Conservation (phyloP, 2,329 filamentous ascomycete genomes). For the Diplodia sapinea region DNA sequence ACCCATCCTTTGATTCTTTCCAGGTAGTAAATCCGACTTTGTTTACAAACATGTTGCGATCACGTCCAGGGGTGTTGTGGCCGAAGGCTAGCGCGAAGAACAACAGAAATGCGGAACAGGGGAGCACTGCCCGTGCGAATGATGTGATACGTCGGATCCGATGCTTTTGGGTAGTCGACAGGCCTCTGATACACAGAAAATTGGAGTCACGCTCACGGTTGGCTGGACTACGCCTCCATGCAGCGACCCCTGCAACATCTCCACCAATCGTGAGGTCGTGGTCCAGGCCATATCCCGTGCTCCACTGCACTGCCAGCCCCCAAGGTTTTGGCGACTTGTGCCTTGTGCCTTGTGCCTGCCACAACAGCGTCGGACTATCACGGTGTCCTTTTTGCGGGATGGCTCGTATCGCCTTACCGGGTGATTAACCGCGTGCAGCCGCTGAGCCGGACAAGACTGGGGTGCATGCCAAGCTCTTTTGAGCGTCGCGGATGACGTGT, state of each 20-base stretch:
- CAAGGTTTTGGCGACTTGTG: background rate
- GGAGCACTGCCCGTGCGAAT: no score
- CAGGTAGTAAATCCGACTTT: background rate
- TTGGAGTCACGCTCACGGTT: background rate
- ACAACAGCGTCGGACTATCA: background rate
- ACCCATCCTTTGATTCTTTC: constrained; percentile 13
- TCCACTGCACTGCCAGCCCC: background rate
- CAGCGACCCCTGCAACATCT: background rate
- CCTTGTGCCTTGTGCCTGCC: background rate
- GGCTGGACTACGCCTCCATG: background rate
- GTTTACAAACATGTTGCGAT: background rate
- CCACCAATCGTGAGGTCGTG: background rate
- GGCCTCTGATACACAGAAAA: background rate
- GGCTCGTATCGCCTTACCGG: constrained; percentile 17
- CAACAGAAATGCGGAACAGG: no score
- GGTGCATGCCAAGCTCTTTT: constrained; percentile 28
- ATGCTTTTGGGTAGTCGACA: background rate
- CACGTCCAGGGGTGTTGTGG: background rate
- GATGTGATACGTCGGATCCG: background rate
- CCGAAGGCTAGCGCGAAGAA: background rate
- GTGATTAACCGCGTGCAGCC: constrained; percentile 1
- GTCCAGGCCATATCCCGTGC: background rate
- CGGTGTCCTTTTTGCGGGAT: background rate
- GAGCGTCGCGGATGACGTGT: constrained; percentile 23
- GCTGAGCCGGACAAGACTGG: background rate